Percentiles rank a stretch among this genome's conserved stretches.
These are phyloP conservation scores for Oryza punctata DNA, from an alignment of 176 grass and related monocot species.

Conservation along the genomic window DNA sequence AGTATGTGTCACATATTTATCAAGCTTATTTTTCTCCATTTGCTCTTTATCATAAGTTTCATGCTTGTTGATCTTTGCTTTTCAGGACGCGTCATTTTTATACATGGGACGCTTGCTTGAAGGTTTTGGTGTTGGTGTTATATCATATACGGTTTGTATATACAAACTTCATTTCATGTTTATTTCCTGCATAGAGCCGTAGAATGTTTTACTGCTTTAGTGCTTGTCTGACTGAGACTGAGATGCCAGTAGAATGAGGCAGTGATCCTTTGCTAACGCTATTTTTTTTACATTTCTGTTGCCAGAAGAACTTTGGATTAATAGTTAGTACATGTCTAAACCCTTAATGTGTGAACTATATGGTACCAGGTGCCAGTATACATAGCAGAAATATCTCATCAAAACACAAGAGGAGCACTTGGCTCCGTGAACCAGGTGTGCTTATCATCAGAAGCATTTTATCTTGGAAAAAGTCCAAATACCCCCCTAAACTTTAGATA, in stretches of 20 bases:
- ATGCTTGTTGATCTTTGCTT: constrained; percentile 11
- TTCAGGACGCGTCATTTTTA: constrained; percentile 81
- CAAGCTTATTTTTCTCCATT: constrained; percentile 2
- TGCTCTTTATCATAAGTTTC: not conserved
- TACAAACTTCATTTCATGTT: not conserved
- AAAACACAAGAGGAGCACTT: constrained; percentile 84
- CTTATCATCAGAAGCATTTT: constrained; percentile 13
- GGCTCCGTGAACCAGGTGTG: constrained; percentile 85
- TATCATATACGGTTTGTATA: constrained; percentile 77
- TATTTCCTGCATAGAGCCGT: constrained; percentile 22
- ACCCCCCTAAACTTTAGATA: too few species aligned
- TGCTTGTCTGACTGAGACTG: not conserved
- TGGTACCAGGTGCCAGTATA: constrained; percentile 82
- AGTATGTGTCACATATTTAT: constrained; percentile 32
- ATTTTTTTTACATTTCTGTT: not conserved
- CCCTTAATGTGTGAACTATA: not conserved
- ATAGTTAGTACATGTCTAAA: not conserved
- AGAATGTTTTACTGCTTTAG: not conserved
- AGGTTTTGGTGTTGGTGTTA: constrained; percentile 89
- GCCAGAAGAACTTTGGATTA: not conserved
- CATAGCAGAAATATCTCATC: constrained; percentile 86
- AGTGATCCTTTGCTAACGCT: not conserved
- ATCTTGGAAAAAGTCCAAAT: not conserved
- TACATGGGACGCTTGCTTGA: constrained; percentile 86
- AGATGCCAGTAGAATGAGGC: not conserved